Base-by-base conservation (phyloP, 345 rosid species). In the Gossypium mustelinum region DNA sequence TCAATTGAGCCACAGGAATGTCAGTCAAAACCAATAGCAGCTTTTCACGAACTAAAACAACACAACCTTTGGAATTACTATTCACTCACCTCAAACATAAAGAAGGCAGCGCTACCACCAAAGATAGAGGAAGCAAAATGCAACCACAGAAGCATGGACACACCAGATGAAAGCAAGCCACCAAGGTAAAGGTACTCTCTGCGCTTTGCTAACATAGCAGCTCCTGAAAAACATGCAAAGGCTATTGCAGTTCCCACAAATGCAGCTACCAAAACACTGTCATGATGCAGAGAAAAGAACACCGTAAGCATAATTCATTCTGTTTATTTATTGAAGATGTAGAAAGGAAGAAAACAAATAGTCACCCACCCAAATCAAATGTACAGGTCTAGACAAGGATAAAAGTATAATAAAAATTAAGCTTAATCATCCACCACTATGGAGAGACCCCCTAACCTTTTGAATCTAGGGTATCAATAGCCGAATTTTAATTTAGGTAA, bases 121-220 rank as follows among this genome's bases (percentile, higher is more conserved):
- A 93, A 96, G 87, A 96, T 86, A 0, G 88, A 75, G 63, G 98
- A 90, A 45, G 99, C 99, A 68, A 96, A 85, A 27, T 96, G 94
- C 82, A 96, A 79, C 99, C 99, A 96, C 29, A 93, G 75, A 2
- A 96, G 88, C 60, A 93, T 86, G 20, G 97, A 92, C 50, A 93
- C 27, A n/a, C 95, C 97, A 79, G 98, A 93, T 2, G 97, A 92
- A 18, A 96, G 97, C 77, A 96, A 73, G 20, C 99, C 99, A 75
- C 97, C 94, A 18, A 96, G 97, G 81, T 93, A 96, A 13, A 96
- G 94, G 75, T 90, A 96, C 81, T 96, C 99, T 45, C 99, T 88
- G 10, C 99, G 93, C 82, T 87, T 93, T 1, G 98, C 98, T 72
- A 93, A n/a, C 97, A 92, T 90, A 4, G 99, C 97, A 20, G 99